Percentiles rank a stretch among this genome's conserved stretches.
These are phyloP conservation scores for Huntiella omanensis DNA, from an alignment of 2,329 filamentous ascomycete genomes.

Conservation along the genomic window DNA sequence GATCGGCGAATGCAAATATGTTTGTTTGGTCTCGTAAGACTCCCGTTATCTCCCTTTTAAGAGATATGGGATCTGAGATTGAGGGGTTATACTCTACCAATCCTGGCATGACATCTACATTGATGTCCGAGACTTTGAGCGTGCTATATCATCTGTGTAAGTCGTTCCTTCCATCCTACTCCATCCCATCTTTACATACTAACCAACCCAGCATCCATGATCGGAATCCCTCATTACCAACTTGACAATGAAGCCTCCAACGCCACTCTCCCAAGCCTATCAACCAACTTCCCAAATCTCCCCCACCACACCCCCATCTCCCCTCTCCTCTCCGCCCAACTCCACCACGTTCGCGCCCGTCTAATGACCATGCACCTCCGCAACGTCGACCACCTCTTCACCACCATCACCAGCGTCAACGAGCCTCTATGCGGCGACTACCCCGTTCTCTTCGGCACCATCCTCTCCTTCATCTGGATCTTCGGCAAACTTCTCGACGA, in stretches of 20 bases:
- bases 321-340: not conserved
- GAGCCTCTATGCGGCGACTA: not conserved
- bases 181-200: not conserved
- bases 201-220: not conserved
- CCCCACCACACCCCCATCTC: not conserved
- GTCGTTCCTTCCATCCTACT: not conserved
- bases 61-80: too few relatives aligned
- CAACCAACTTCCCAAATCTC: not conserved
- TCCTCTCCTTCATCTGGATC: conserved; percentile 1
- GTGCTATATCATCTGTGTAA: not conserved
- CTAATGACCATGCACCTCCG: conserved; percentile 3
- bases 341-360: not conserved
- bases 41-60: too few relatives aligned
- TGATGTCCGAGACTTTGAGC: not conserved
- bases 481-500: not conserved
- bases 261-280: not conserved
- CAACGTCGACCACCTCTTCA: conserved; percentile 3
- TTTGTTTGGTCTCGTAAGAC: too few relatives aligned
- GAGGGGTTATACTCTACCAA: too few relatives aligned
- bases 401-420: not conserved
- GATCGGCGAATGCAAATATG: too few relatives aligned
- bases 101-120: not conserved
- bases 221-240: not conserved
- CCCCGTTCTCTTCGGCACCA: not conserved
- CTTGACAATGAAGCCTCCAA: not conserved